A percentile compares a stretch with the other conserved stretches of the same genome.
Conservation (phyloP, 1,284 basidiomycete genomes). For the Phlebopus sp. region DNA sequence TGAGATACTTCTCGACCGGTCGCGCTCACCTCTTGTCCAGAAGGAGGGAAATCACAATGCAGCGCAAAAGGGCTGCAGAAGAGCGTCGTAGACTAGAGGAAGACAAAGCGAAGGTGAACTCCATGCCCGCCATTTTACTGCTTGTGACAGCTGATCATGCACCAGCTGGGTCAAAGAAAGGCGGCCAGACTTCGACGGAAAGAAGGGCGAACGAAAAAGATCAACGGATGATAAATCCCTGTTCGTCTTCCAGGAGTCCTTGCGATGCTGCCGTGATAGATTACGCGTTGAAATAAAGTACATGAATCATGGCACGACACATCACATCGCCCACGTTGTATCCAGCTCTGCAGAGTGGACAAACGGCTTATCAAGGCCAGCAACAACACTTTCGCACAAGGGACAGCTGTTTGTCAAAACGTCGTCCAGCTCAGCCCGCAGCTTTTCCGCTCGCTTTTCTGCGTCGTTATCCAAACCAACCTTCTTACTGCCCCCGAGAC, state of each 20-base stretch:
- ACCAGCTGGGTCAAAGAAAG: conserved; percentile 75
- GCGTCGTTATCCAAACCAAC: conserved; percentile 50
- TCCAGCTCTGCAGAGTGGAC: conserved; percentile 79
- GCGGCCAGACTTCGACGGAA: conserved; percentile 66
- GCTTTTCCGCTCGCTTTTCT: conserved; percentile 61
- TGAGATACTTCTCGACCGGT: conserved; percentile 4
- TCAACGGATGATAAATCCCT: conserved; percentile 63
- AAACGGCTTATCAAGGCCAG: conserved; percentile 84
- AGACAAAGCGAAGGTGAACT: conserved; percentile 63
- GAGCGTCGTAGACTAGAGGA: conserved; percentile 70
- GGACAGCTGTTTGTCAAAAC: conserved; percentile 86
- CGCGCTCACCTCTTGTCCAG: conserved; percentile 35
- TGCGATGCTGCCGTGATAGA: conserved; percentile 1
- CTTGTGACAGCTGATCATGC: conserved; percentile 8
- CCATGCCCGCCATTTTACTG: conserved; percentile 4
- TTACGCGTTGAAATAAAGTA: not conserved
- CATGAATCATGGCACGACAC: not conserved
- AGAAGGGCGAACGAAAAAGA: conserved; percentile 73
- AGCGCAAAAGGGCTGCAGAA: conserved; percentile 68
- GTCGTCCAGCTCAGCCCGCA: conserved; percentile 82
- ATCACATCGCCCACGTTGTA: conserved; percentile 75
- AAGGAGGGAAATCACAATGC: conserved; percentile 61
- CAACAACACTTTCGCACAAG: conserved; percentile 85
- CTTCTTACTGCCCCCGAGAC: conserved; percentile 40
- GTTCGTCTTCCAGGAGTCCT: conserved; percentile 7